phyloP scores from a whole-genome alignment of 2,329 filamentous ascomycete species.

The Fusarium sp. region DNA sequence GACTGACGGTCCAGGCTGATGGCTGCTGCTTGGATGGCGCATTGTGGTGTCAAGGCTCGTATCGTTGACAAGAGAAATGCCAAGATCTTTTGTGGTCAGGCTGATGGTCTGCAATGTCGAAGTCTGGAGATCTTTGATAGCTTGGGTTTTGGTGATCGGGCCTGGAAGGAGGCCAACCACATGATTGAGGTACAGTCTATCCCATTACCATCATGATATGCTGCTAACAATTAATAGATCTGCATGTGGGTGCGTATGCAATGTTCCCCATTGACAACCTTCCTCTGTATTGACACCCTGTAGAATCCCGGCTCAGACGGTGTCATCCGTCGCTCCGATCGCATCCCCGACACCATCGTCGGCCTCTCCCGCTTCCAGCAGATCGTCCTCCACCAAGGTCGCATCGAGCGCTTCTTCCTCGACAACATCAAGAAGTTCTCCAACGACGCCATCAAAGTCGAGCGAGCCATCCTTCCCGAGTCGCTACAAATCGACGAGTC shows the following conservation, averaged over 20 bases:
- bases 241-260: neutral
- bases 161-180: constrained; percentile 74
- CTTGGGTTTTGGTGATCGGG: constrained; percentile 73
- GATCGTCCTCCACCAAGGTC: constrained; percentile 75
- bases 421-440: constrained; percentile 62
- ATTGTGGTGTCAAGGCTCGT: constrained; percentile 26
- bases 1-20: constrained; percentile 5
- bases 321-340: constrained; percentile 64
- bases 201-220: neutral
- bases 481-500: constrained; percentile 64
- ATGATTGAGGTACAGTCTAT: constrained; percentile 64
- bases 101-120: constrained; percentile 28
- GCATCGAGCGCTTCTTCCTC: constrained; percentile 74
- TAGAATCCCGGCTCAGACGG: constrained; percentile 71
- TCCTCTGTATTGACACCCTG: constrained; percentile 30
- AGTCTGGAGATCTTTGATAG: constrained; percentile 77
- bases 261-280: neutral
- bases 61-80: constrained; percentile 25
- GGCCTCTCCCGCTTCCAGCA: constrained; percentile 72
- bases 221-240: constrained; percentile 9
- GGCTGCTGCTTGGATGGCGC: constrained; percentile 20
- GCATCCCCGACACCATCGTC: constrained; percentile 69
- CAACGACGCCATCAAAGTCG: constrained; percentile 57
- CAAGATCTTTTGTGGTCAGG: constrained; percentile 19
- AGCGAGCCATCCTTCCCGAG: constrained; percentile 69